Base-by-base conservation (phyloP, 176 grass and related monocot genomes). In the Aegilops longissima region DNA sequence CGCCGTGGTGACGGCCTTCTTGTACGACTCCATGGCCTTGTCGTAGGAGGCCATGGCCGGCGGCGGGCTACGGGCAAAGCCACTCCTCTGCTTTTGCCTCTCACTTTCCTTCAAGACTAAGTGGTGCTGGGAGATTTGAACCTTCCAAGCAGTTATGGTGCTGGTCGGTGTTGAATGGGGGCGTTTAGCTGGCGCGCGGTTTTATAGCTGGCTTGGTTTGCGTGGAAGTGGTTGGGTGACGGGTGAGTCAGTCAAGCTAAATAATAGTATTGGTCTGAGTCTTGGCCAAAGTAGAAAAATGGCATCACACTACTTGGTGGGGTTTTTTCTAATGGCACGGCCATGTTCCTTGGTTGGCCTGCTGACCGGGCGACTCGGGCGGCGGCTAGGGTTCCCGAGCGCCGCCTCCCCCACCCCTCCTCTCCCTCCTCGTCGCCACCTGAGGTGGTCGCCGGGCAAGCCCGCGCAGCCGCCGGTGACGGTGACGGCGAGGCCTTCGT, bases 21-120 rank as follows among this genome's bases (percentile, higher is more conserved):
- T 95, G 84, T 95, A 95, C 5, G 90, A 85, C 77, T 98, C 96
- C 0, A 95, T 79, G 20, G 86, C 47, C 89, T 83, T 87, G 89
- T 90, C 89, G 80, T 90, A 87, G 25, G 67, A 87, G 59, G 89
- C 85, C 89, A 90, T 90, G 85, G 66, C 42, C 42, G 42, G 42
- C 42, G 42, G 42, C 42, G 42, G 42, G 42, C 77, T 12, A 34
- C 31, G 64, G 38, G 78, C 61, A 17, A 39, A 21, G 52, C 52
- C 44, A 20, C 67, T 59, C 20, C 44, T 17, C 45, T 71, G 66
- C 23, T 73, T 8, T 24, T 20, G 4, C 23, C 51, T 25, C 47
- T 4, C 78, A 25, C 24, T 35, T 83, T 45, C 25, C 82, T 84
- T 65, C 71, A 1, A 3, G 39, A 4, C 6, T 9, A 49, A 83